These are phyloP conservation scores for Neofusicoccum umdonicola DNA, from an alignment of 2,329 filamentous ascomycete genomes.

Conservation along the genomic window DNA sequence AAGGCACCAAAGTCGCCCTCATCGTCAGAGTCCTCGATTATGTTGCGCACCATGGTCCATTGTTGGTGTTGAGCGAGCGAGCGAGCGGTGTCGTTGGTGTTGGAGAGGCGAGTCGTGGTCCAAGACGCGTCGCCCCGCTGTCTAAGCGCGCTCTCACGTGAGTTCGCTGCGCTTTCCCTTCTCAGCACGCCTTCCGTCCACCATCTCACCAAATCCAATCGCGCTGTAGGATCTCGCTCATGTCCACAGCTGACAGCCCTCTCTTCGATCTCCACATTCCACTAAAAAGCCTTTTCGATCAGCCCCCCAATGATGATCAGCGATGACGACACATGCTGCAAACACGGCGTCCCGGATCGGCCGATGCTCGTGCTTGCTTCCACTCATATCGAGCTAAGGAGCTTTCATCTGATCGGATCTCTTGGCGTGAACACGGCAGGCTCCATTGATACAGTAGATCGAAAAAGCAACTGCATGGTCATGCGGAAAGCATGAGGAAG, in stretches of 20 bases:
- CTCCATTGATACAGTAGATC: no score
- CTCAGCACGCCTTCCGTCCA: no score
- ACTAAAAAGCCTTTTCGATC: background rate
- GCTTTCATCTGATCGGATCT: background rate
- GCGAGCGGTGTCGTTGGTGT: background rate
- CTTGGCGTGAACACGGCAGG: background rate
- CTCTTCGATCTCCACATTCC: no score
- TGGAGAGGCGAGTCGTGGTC: background rate
- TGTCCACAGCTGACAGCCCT: no score
- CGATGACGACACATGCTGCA: background rate
- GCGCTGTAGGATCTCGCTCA: no score
- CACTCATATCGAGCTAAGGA: background rate
- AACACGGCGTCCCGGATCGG: background rate
- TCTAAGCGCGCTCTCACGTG: background rate
- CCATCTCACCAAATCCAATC: no score
- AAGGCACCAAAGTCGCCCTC: conserved; percentile 31
- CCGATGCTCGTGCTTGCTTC: background rate
- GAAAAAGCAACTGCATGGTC: background rate
- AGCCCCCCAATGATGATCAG: background rate
- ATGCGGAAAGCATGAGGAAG: background rate
- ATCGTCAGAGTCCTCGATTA: conserved; percentile 39
- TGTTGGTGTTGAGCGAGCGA: background rate
- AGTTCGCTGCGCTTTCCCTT: no score
- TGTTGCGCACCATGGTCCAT: conserved; percentile 17
- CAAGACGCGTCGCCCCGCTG: background rate